Percentiles rank a stretch among this genome's conserved stretches.
These are phyloP conservation scores for Lipomyces japonicus DNA, from an alignment of 805 yeast genomes.

Conservation along the genomic window DNA sequence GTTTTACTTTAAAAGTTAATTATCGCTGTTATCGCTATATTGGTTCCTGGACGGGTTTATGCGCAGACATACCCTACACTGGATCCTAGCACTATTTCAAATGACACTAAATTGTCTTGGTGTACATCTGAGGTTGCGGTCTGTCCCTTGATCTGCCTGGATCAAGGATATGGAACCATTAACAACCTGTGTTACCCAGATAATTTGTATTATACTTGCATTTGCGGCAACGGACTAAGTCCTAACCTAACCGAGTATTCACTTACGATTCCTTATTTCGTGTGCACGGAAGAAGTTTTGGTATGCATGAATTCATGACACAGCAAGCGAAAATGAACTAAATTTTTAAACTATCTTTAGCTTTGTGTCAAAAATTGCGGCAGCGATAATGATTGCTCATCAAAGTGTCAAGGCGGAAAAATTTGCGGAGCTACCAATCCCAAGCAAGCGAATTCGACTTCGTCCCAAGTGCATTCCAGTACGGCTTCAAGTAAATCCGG, in stretches of 20 bases:
- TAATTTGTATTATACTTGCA: constrained; percentile 1
- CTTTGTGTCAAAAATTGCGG: neutral
- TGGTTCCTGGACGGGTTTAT: neutral
- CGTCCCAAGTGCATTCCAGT: neutral
- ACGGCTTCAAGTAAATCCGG: no score
- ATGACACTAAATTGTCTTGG: neutral
- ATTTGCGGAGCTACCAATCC: constrained; percentile 1
- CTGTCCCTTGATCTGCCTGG: constrained; percentile 2
- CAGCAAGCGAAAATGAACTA: neutral
- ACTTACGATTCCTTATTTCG: neutral
- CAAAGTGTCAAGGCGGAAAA: neutral
- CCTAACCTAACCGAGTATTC: constrained; percentile 1
- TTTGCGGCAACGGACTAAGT: neutral
- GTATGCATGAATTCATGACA: neutral
- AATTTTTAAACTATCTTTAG: neutral
- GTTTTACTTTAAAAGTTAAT: no score
- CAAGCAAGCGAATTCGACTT: neutral
- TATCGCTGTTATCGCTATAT: neutral
- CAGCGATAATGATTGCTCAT: neutral
- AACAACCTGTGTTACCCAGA: constrained; percentile 1
- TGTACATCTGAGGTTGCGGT: neutral
- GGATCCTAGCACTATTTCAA: neutral
- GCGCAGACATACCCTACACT: neutral
- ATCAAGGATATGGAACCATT: neutral
- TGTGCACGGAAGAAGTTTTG: neutral